Evolutionary conservation across 805 yeast species (phyloP).

Genomic region (Wickerhamomyces sydowiorum): DNA sequence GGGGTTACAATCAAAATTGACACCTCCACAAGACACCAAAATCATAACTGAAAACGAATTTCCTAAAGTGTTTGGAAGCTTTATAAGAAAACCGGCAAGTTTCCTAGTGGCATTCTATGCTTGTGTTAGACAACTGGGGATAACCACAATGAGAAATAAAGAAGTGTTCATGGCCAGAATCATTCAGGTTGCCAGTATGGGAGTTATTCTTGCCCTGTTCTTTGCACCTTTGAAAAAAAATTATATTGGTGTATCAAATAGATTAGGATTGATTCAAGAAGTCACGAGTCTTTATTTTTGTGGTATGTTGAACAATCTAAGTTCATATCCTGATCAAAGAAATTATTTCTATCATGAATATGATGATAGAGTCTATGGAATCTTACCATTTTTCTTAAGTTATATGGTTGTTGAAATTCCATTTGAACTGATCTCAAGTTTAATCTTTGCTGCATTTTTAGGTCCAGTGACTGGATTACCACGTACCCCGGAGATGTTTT

Average conservation of each 20-base stretch:
- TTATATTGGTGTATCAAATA: constrained; percentile 49
- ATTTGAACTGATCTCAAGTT: constrained; percentile 53
- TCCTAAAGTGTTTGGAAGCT: constrained; percentile 13
- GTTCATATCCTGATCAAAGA: constrained; percentile 70
- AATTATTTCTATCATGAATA: constrained; percentile 75
- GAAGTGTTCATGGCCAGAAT: constrained; percentile 62
- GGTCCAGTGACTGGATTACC: constrained; percentile 72
- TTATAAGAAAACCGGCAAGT: constrained; percentile 20
- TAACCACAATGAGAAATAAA: constrained; percentile 38
- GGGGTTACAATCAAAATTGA: not conserved
- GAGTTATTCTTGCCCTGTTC: constrained; percentile 59
- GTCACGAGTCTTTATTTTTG: constrained; percentile 66
- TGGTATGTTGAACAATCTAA: constrained; percentile 74
- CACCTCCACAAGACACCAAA: not conserved
- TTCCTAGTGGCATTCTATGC: constrained; percentile 25
- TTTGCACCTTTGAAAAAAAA: constrained; percentile 52
- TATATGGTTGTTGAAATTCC: constrained; percentile 64
- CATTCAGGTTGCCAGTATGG: constrained; percentile 59
- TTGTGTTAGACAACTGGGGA: constrained; percentile 22
- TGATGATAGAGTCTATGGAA: constrained; percentile 65
- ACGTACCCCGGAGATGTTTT: constrained; percentile 56
- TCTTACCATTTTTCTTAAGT: constrained; percentile 53
- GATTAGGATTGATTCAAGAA: constrained; percentile 75
- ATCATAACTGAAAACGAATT: constrained; percentile 13
- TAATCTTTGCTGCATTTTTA: constrained; percentile 54